Conservation (phyloP, 352 stramenopile genomes). For the Blastocystis sp. region DNA sequence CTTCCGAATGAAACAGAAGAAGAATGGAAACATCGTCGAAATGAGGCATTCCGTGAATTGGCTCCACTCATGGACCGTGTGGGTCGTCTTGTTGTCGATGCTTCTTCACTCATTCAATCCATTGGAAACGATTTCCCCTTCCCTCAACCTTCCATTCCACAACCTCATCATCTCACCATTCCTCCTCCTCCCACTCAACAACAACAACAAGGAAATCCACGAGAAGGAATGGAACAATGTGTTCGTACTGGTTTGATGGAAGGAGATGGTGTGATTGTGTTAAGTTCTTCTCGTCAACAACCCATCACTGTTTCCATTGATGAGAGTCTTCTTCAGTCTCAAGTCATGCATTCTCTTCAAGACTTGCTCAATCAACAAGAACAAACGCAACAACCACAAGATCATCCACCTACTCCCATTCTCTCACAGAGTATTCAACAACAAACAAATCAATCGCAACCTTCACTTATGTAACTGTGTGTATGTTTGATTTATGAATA, state of each 20-base stretch:
- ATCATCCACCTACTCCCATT: background rate
- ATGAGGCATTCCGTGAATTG: background rate
- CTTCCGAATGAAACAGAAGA: background rate
- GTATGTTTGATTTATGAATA: background rate
- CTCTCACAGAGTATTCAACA: background rate
- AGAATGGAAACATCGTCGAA: background rate
- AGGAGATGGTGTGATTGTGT: background rate
- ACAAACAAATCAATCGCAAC: background rate
- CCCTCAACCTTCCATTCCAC: background rate
- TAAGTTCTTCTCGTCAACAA: background rate
- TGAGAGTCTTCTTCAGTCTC: background rate
- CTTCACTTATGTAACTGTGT: background rate
- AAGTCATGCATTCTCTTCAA: background rate
- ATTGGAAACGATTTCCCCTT: background rate
- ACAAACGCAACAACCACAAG: background rate
- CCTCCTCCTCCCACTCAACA: background rate
- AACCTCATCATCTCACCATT: background rate
- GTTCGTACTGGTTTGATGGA: background rate
- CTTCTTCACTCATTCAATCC: background rate
- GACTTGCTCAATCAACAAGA: background rate
- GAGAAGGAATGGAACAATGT: background rate
- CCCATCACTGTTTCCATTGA: background rate
- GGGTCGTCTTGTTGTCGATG: background rate
- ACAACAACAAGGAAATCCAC: background rate
- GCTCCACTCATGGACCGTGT: slow-evolving; percentile 4